Percentiles rank a stretch among this genome's conserved stretches.
These are phyloP conservation scores for Silene noctiflora DNA, from an alignment of 179 eudicot species.

Conservation along the genomic window DNA sequence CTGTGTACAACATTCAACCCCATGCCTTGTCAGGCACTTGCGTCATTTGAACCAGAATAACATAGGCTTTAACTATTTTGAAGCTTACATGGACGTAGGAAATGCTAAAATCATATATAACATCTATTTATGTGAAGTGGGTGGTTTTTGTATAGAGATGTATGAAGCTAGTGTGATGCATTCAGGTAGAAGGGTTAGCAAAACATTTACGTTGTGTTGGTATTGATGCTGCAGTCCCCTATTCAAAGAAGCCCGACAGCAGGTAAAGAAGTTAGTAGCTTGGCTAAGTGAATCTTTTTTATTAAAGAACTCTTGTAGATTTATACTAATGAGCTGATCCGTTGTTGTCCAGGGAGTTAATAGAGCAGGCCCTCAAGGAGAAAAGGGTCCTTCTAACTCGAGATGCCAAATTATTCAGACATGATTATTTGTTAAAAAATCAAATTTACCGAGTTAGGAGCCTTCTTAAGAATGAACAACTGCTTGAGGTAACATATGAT, in stretches of 20 bases:
- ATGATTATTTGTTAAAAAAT: constrained; percentile 65
- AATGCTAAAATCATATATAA: background rate
- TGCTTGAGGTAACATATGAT: constrained; percentile 61
- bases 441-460: constrained; percentile 85
- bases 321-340: background rate
- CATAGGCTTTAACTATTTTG: background rate
- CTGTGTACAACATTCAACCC: background rate
- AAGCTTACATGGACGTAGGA: background rate
- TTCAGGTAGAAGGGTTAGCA: constrained; percentile 89
- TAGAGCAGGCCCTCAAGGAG: constrained; percentile 78
- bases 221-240: constrained; percentile 85
- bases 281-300: constrained; percentile 4
- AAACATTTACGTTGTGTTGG: constrained; percentile 94
- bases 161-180: constrained; percentile 7
- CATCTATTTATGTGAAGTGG: background rate
- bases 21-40: too few species aligned
- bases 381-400: constrained; percentile 89
- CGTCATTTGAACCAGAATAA: too few species aligned
- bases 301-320: constrained; percentile 10
- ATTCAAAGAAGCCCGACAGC: constrained; percentile 71
- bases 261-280: constrained; percentile 40
- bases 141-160: background rate
- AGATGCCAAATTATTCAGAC: constrained; percentile 84
- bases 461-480: constrained; percentile 88
- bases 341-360: constrained; percentile 58